These are phyloP conservation scores for Phaeosphaeria sp. DNA, from an alignment of 2,329 filamentous ascomycete species.

Conservation along the genomic window DNA sequence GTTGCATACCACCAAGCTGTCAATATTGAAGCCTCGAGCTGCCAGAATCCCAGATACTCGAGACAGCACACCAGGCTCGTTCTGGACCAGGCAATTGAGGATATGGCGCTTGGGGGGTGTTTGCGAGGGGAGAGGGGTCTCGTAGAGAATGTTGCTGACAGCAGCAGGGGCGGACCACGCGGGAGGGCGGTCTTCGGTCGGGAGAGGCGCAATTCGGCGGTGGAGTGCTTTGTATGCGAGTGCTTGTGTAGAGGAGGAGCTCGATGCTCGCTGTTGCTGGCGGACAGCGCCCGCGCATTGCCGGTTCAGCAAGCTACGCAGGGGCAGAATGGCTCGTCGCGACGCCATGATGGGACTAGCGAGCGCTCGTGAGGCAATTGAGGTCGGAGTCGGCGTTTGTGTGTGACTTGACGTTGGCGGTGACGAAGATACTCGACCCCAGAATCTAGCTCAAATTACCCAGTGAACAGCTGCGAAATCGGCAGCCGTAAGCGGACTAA, in stretches of 20 bases:
- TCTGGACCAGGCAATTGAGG: slow-evolving; percentile 98
- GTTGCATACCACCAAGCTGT: slow-evolving; percentile 96
- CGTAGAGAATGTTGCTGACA: slow-evolving; percentile 98
- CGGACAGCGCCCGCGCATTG: slow-evolving; percentile 35
- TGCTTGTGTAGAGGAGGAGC: slow-evolving; percentile 81
- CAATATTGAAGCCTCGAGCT: slow-evolving; percentile 97
- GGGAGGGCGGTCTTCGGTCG: slow-evolving; percentile 74
- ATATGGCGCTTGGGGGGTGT: slow-evolving; percentile 92
- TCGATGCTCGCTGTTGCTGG: slow-evolving; percentile 47
- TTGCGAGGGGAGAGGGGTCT: slow-evolving; percentile 85
- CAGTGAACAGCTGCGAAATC: slow-evolving; percentile 10
- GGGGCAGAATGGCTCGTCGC: slow-evolving; percentile 49
- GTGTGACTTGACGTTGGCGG: slow-evolving; percentile 8
- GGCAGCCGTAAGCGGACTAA: slow-evolving; percentile 4
- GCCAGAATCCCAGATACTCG: slow-evolving; percentile 96
- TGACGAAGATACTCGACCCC: background rate
- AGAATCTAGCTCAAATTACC: slow-evolving; percentile 3
- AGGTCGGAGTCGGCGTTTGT: slow-evolving; percentile 4
- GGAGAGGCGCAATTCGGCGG: slow-evolving; percentile 85
- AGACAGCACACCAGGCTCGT: slow-evolving; percentile 96
- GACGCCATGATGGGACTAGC: slow-evolving; percentile 49
- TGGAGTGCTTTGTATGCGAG: slow-evolving; percentile 97
- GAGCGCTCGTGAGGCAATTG: slow-evolving; percentile 28
- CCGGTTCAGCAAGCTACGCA: slow-evolving; percentile 41
- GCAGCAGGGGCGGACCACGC: slow-evolving; percentile 91